Base-by-base conservation (phyloP, 2,329 filamentous ascomycete species). In the Coniella lustricola region DNA sequence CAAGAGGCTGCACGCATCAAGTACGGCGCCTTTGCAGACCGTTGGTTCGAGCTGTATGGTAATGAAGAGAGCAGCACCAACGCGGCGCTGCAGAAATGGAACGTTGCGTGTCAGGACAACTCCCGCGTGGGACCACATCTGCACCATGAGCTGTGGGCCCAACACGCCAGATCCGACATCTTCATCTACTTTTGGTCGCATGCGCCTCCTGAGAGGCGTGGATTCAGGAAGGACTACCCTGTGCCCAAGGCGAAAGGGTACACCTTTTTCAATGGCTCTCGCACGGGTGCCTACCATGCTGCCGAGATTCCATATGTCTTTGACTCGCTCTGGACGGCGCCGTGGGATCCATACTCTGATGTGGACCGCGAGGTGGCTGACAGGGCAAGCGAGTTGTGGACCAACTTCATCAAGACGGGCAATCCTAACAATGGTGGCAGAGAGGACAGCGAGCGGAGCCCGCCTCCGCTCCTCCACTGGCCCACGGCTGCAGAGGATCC, bases 111-210 rank as follows among this genome's bases (percentile, higher is more conserved):
- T 21, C 38, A 25, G 21, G 38, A 40, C 5, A 40, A 40, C 22
- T 40, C 38, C 12, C 38, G 38, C 22, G 38, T 40, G 14, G 38
- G 38, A 9, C 38, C 38, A 21, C 38, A 40, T 9, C 38, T 40
- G 20, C 38, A 40, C 38, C 46, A 46, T 8, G 53, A 54, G n/a
- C 63, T 60, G 60, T 53, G 40, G 5, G 51, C 55, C 2, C 52
- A 55, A 5, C 60, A 58, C 31, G 57, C 54, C 8, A 58, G 48
- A 21, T 56, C 49, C 16, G 50, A 56, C 16, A 54, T 63, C 31
- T 64, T 57, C 44, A 57, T 55, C 1, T 65, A 64, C 46, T 61
- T 55, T 46, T 65, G 57, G 54, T 57, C 56, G 10, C 60, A 59
- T 36, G 51, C 60, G 7, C 62, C 63, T 7, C 56, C 61, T n/a